Percentiles rank a stretch among this genome's conserved stretches.
Evolutionary conservation across 371 early-diverging fungal species (phyloP).

Genomic region (Furculomyces boomerangus): DNA sequence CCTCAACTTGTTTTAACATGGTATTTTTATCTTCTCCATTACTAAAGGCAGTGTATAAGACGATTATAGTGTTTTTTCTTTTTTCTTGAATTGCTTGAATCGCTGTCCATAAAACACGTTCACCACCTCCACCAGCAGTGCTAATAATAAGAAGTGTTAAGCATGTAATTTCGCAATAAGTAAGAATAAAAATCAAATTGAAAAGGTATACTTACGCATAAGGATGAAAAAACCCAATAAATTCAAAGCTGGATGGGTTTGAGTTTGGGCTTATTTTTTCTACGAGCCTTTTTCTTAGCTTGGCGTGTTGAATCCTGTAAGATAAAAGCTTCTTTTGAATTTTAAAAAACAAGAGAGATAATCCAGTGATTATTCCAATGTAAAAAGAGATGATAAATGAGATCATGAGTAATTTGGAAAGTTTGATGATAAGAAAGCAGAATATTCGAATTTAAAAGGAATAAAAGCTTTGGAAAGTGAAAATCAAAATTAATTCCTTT

Average conservation of each 20-base stretch:
- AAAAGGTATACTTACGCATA: conserved; percentile 2
- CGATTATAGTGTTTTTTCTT: conserved; percentile 38
- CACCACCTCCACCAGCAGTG: conserved; percentile 90
- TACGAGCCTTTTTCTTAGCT: too few relatives aligned
- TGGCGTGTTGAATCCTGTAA: too few relatives aligned
- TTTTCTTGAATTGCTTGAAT: conserved; percentile 51
- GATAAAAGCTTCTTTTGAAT: too few relatives aligned
- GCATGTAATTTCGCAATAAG: not conserved
- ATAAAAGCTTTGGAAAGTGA: too few relatives aligned
- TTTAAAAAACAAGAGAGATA: too few relatives aligned
- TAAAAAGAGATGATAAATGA: too few relatives aligned
- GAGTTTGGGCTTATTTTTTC: not conserved
- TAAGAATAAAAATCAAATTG: not conserved
- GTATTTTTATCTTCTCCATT: conserved; percentile 25
- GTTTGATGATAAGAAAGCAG: too few relatives aligned
- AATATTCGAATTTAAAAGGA: too few relatives aligned
- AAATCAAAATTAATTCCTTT: too few relatives aligned
- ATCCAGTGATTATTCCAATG: too few relatives aligned
- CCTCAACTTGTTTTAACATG: conserved; percentile 31
- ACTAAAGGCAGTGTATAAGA: conserved; percentile 64
- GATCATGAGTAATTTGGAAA: too few relatives aligned
- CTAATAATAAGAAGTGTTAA: not conserved
- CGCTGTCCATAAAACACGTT: conserved; percentile 84
- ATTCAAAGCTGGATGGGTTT: too few relatives aligned
- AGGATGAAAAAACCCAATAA: conserved; percentile 2